These are phyloP conservation scores for Coemansia reversa DNA, from an alignment of 192 early-diverging fungal species.

Conservation along the genomic window DNA sequence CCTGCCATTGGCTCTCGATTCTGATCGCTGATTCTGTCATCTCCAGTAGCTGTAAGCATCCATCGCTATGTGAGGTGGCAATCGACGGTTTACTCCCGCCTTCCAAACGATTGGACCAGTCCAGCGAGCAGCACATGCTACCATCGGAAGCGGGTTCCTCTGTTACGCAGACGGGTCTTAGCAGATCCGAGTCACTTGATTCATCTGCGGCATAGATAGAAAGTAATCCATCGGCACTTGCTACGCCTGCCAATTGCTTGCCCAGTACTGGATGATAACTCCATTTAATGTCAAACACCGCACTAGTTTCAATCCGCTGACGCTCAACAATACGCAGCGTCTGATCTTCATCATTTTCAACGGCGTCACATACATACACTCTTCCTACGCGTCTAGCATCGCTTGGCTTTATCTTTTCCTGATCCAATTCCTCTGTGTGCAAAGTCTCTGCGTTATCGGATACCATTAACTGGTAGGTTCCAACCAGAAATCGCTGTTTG, in stretches of 20 bases:
- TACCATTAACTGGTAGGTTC: slow-evolving; percentile 68
- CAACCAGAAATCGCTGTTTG: slow-evolving; percentile 59
- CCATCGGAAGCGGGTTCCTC: slow-evolving; percentile 44
- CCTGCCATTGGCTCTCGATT: slow-evolving; percentile 62
- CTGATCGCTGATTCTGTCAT: slow-evolving; percentile 51
- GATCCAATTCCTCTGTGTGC: slow-evolving; percentile 3
- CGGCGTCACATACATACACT: slow-evolving; percentile 61
- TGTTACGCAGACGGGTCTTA: slow-evolving; percentile 31
- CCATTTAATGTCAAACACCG: slow-evolving; percentile 76
- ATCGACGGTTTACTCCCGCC: slow-evolving; percentile 28
- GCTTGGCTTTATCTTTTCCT: slow-evolving; percentile 4
- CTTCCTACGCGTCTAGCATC: slow-evolving; percentile 63
- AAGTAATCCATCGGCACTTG: slow-evolving; percentile 60
- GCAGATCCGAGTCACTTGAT: slow-evolving; percentile 17
- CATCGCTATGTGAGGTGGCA: slow-evolving; percentile 77
- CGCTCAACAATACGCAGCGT: slow-evolving; percentile 36
- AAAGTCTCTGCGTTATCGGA: background rate
- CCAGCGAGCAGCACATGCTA: slow-evolving; percentile 80
- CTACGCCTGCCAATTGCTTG: slow-evolving; percentile 60
- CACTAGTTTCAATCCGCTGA: slow-evolving; percentile 61
- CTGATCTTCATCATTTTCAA: slow-evolving; percentile 21
- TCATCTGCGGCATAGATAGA: slow-evolving; percentile 54
- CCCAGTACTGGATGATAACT: slow-evolving; percentile 56
- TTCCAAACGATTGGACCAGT: slow-evolving; percentile 74
- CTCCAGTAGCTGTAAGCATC: slow-evolving; percentile 59